Conservation (phyloP, 306 rosid genomes). For the Castanospermum australe region DNA sequence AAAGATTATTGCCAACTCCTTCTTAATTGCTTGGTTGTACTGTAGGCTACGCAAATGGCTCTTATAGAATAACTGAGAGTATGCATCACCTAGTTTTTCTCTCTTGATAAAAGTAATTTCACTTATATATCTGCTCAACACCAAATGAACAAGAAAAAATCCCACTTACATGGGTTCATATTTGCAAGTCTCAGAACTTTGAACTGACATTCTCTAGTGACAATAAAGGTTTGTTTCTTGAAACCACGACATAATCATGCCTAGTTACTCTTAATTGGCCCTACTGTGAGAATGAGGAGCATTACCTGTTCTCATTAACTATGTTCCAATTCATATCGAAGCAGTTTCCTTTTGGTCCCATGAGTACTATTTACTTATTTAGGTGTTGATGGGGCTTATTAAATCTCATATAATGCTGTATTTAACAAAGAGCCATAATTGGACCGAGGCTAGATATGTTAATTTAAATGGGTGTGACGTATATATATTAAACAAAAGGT, state of each 20-base stretch:
- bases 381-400: not conserved
- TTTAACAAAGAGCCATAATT: not conserved
- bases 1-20: not conserved
- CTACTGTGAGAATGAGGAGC: constrained; percentile 5
- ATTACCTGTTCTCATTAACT: constrained; percentile 3
- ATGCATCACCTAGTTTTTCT: not conserved
- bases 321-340: constrained; percentile 10
- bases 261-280: constrained; percentile 19
- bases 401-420: not conserved
- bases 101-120: not conserved
- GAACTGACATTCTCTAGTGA: constrained; percentile 12
- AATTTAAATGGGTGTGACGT: constrained; percentile 8
- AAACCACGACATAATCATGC: constrained; percentile 29
- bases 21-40: not conserved
- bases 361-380: not conserved
- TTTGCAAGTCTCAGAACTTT: not conserved
- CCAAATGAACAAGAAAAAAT: not conserved
- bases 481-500: constrained; percentile 2
- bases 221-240: constrained; percentile 12
- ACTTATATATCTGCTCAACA: not conserved
- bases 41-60: not conserved
- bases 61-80: not conserved
- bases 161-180: not conserved
- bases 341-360: constrained; percentile 9
- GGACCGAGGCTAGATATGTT: constrained; percentile 11